Evolutionary conservation across 352 stramenopile species (phyloP), one percentile per base, ranked within the genome.

Genomic region (Phytophthora citrophthora): DNA sequence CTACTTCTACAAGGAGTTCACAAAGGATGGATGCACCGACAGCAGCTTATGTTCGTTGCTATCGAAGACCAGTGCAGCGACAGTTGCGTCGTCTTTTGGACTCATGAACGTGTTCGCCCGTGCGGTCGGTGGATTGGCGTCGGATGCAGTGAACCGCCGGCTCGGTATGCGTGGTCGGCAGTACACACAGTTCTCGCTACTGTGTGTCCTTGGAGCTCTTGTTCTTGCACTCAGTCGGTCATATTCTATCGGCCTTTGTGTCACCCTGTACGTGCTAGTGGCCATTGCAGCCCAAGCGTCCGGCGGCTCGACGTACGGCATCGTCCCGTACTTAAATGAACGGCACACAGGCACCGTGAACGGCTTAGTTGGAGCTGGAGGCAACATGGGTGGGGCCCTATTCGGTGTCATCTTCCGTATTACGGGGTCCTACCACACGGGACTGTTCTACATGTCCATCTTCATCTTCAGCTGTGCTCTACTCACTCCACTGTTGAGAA

Each of bases 101-200:
- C 93, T 97, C 67, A 98, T 98, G 90, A 98, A 98, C 74, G 70
- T 98, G 36, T 96, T 98, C 64, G 87, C 91, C 1, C 90, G 94
- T 54, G 91, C 90, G 16, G 40, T 97, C 49, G 92, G 96, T 36
- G 93, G 92, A 29, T 78, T 93, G 54, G 39, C 79, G 4, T 97
- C 86, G 32, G 95, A 98, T 67, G 81, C 83, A 6, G 66, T 80
- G 47, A 97, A 97, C 67, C 70, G 67, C 34, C 72, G 74, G 46
- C 77, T 92, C 29, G 91, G 89, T 31, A 98, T 98, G 87, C 72
- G 79, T 12, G 96, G 95, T 26, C 93, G 96, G 48, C 69, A 98
- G 48, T 73, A 49, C 9, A 83, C 88, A 24, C 94, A 98, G 41
- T 88, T 93, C 23, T 29, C 82, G 16, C 86, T 87, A 54, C 62